Percentiles rank a stretch among this genome's conserved stretches.
These are phyloP conservation scores for Aspergillus sparsus DNA, from an alignment of 495 filamentous ascomycete genomes.

Conservation along the genomic window DNA sequence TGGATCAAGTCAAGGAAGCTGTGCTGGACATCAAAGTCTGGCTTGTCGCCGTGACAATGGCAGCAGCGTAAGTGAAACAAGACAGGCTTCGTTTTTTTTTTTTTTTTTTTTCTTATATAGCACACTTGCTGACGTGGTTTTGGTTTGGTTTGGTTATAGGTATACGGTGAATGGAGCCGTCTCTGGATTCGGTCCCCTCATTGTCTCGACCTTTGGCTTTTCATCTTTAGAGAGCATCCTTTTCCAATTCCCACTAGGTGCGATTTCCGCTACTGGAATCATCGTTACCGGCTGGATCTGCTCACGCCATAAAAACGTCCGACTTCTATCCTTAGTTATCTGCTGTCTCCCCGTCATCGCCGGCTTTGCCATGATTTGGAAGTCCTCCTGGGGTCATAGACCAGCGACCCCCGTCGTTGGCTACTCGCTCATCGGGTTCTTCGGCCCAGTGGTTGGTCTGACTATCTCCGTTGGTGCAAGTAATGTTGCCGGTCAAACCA, in stretches of 20 bases:
- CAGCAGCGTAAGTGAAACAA: constrained; percentile 42
- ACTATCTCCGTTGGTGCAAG: constrained; percentile 68
- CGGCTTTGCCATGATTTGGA: constrained; percentile 75
- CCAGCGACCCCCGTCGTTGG: constrained; percentile 65
- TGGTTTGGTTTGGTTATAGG: constrained; percentile 20
- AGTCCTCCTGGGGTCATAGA: constrained; percentile 61
- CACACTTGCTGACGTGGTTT: background rate
- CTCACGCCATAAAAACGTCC: constrained; percentile 58
- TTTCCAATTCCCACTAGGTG: constrained; percentile 72
- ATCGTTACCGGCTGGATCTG: constrained; percentile 64
- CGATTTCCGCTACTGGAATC: constrained; percentile 62
- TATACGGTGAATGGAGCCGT: constrained; percentile 76
- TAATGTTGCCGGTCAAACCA: constrained; percentile 76
- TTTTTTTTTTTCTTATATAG: background rate
- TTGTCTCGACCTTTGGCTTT: constrained; percentile 74
- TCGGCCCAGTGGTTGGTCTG: constrained; percentile 64
- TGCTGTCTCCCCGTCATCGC: constrained; percentile 73
- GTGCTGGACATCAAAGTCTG: constrained; percentile 53
- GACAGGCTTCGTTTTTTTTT: background rate
- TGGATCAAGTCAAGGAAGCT: constrained; percentile 50
- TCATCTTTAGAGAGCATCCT: constrained; percentile 64
- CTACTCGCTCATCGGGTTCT: constrained; percentile 70
- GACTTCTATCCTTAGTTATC: constrained; percentile 60
- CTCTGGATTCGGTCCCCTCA: constrained; percentile 71
- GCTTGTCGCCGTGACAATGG: constrained; percentile 59